These are phyloP conservation scores for Linum trigynum DNA, from an alignment of 345 rosid genomes.

Conservation along the genomic window DNA sequence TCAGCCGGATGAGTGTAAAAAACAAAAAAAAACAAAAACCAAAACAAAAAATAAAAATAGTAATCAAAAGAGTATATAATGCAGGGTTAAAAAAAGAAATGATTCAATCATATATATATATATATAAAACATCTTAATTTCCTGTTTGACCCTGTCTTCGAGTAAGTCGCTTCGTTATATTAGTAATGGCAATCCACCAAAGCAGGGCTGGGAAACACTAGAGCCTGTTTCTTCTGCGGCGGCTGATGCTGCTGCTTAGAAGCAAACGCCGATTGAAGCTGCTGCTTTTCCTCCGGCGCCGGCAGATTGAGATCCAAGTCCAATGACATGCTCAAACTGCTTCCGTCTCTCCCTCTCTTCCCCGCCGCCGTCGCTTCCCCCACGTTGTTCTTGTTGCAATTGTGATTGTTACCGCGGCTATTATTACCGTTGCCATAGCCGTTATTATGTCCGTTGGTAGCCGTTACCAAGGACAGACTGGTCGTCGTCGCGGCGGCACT, in stretches of 20 bases:
- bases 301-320: slow-evolving; percentile 88
- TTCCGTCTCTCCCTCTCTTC: not conserved
- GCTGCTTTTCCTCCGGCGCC: slow-evolving; percentile 71
- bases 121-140: too few relatives aligned
- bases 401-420: not conserved
- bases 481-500: not conserved
- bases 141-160: not conserved
- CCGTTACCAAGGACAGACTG: not conserved
- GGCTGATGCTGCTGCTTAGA: slow-evolving; percentile 16
- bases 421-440: not conserved
- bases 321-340: slow-evolving; percentile 8
- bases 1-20: too few relatives aligned
- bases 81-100: too few relatives aligned
- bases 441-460: not conserved
- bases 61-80: too few relatives aligned
- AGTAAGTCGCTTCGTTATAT: not conserved
- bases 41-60: too few relatives aligned
- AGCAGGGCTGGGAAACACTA: slow-evolving; percentile 57
- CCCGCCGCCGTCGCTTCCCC: not conserved
- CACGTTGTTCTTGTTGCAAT: not conserved
- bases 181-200: slow-evolving; percentile 87
- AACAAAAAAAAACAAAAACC: too few relatives aligned
- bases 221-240: slow-evolving; percentile 31
- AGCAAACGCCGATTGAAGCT: slow-evolving; percentile 37
- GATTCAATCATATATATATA: too few relatives aligned